Evolutionary conservation across 2,329 filamentous ascomycete genomes (phyloP).

Genomic region (Gyromitra esculenta): DNA sequence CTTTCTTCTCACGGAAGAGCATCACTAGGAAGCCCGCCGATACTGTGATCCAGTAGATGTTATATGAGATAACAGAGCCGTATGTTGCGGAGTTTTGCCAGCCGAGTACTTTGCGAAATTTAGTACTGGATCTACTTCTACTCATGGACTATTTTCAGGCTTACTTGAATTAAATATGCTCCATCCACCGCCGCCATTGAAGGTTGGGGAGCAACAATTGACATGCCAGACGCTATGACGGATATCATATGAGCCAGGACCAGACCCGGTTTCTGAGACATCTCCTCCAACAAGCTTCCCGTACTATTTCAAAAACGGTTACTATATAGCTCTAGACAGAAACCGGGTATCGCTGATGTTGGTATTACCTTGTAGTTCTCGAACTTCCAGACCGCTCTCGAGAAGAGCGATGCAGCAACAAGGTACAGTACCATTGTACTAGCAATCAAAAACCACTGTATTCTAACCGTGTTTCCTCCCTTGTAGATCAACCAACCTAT

Average conservation of each 20-base stretch:
- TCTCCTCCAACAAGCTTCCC: slow-evolving; percentile 71
- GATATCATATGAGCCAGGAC: slow-evolving; percentile 82
- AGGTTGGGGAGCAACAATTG: slow-evolving; percentile 80
- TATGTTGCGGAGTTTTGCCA: slow-evolving; percentile 91
- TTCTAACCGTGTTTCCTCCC: slow-evolving; percentile 71
- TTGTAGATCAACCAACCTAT: slow-evolving; percentile 82
- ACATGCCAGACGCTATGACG: slow-evolving; percentile 82
- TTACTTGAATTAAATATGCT: slow-evolving; percentile 79
- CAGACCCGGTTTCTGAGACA: slow-evolving; percentile 70
- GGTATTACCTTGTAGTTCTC: slow-evolving; percentile 67
- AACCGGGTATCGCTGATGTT: neutral
- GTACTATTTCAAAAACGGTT: slow-evolving; percentile 65
- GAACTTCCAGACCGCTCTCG: slow-evolving; percentile 77
- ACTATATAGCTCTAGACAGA: neutral
- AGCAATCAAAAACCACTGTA: slow-evolving; percentile 81
- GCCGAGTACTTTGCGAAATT: slow-evolving; percentile 68
- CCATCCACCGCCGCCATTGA: slow-evolving; percentile 81
- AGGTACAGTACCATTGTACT: slow-evolving; percentile 87
- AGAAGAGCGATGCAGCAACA: slow-evolving; percentile 83
- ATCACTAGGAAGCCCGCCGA: slow-evolving; percentile 63
- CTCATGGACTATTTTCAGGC: slow-evolving; percentile 9
- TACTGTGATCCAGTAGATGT: slow-evolving; percentile 82
- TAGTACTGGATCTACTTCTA: slow-evolving; percentile 4
- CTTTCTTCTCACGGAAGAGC: slow-evolving; percentile 50
- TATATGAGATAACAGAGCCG: slow-evolving; percentile 86